Conservation (phyloP, 1,139 yeast genomes). For the Magnusiomyces sp. region DNA sequence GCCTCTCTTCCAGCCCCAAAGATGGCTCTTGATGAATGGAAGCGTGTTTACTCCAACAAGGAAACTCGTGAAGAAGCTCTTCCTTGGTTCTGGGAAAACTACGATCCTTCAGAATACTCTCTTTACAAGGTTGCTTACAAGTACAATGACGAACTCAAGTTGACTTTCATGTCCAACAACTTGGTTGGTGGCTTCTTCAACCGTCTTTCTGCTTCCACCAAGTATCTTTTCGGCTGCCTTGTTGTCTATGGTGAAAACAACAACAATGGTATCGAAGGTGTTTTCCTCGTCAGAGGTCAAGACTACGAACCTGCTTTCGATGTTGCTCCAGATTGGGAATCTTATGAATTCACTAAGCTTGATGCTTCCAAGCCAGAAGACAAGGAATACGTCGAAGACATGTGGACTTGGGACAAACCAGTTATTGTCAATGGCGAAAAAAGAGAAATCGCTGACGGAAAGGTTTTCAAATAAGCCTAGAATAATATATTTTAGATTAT, state of each 20-base stretch:
- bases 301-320: conserved; percentile 85
- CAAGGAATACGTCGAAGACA: conserved; percentile 59
- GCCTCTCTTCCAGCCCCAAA: conserved; percentile 66
- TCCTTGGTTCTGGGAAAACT: conserved; percentile 98
- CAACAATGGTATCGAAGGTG: conserved; percentile 96
- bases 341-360: conserved; percentile 58
- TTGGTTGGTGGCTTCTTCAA: conserved; percentile 97
- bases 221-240: conserved; percentile 87
- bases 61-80: conserved; percentile 91
- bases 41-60: conserved; percentile 93
- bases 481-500: too few relatives aligned
- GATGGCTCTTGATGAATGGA: conserved; percentile 84
- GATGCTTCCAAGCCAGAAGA: conserved; percentile 62
- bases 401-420: conserved; percentile 87
- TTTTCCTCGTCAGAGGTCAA: conserved; percentile 91
- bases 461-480: conserved; percentile 57
- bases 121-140: conserved; percentile 93
- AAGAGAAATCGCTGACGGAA: conserved; percentile 71
- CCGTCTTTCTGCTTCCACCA: conserved; percentile 86
- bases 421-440: conserved; percentile 54
- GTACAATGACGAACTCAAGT: conserved; percentile 95
- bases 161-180: conserved; percentile 98
- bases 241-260: conserved; percentile 98
- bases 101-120: conserved; percentile 89
- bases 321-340: conserved; percentile 99